Conservation (phyloP, 2,329 filamentous ascomycete genomes). For the Onygena corvina region DNA sequence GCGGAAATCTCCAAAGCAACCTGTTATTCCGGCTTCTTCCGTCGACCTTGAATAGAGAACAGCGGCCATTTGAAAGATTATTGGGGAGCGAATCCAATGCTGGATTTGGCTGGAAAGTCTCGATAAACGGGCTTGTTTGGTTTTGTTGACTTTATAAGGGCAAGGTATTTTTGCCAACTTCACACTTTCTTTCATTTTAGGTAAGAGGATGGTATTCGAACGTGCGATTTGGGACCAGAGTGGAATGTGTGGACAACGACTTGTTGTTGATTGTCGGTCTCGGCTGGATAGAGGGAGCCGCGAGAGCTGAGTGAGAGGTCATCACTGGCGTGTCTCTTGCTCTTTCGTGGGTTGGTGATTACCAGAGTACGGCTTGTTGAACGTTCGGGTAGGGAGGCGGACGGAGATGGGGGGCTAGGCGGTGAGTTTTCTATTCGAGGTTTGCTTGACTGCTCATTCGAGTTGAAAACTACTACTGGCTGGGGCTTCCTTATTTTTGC, state of each 20-base stretch:
- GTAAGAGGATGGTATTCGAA: not conserved
- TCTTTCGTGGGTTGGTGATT: not conserved
- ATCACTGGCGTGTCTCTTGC: not conserved
- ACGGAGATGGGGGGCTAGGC: not conserved
- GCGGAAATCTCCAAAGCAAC: not conserved
- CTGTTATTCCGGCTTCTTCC: not conserved
- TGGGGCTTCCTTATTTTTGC: constrained; percentile 8
- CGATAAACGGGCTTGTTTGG: not conserved
- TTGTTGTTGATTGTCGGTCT: not conserved
- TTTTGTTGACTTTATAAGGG: not conserved
- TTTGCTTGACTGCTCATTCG: not conserved
- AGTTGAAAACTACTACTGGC: constrained; percentile 10
- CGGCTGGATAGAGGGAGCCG: not conserved
- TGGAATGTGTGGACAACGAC: not conserved
- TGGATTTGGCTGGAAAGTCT: not conserved
- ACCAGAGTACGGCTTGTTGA: not conserved
- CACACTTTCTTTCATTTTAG: not conserved
- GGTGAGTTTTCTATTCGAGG: not conserved
- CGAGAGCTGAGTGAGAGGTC: not conserved
- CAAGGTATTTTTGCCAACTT: not conserved
- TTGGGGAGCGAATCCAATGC: not conserved
- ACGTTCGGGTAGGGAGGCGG: not conserved
- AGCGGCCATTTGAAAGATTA: not conserved
- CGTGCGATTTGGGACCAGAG: not conserved
- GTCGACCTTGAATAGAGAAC: not conserved